phyloP scores from a whole-genome alignment of 345 rosid genomes.

The Heritiera fomes region DNA sequence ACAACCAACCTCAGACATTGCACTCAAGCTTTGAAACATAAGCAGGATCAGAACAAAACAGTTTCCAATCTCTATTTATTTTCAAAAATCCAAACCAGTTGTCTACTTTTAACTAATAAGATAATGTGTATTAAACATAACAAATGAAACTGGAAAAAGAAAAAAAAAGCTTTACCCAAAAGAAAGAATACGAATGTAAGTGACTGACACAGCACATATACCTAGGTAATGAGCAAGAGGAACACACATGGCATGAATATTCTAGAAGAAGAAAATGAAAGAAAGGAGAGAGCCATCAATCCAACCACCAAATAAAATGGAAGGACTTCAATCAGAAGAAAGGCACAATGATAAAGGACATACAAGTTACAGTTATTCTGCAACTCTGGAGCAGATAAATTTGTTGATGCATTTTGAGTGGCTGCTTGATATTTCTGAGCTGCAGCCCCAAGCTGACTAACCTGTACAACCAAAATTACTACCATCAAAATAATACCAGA shows the following conservation, averaged over 20 bases:
- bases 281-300: neutral
- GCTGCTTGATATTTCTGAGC: slow-evolving; percentile 92
- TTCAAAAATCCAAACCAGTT: neutral
- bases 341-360: slow-evolving; percentile 23
- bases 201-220: neutral
- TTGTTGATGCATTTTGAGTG: slow-evolving; percentile 74
- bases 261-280: neutral
- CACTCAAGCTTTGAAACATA: neutral
- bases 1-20: neutral
- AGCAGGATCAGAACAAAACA: no score
- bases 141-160: neutral
- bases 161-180: neutral
- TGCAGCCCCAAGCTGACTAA: slow-evolving; percentile 82
- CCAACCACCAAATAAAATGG: neutral
- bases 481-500: neutral
- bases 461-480: slow-evolving; percentile 44
- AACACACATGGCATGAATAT: neutral
- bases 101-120: no score
- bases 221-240: neutral
- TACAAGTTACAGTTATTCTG: slow-evolving; percentile 87
- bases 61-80: neutral
- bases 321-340: neutral
- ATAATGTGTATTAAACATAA: neutral
- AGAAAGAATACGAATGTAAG: neutral
- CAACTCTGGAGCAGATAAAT: slow-evolving; percentile 71